A percentile compares a stretch with the other conserved stretches of the same genome.
phyloP scores from a whole-genome alignment of 2,329 filamentous ascomycete species.

The Fusarium tupiense region DNA sequence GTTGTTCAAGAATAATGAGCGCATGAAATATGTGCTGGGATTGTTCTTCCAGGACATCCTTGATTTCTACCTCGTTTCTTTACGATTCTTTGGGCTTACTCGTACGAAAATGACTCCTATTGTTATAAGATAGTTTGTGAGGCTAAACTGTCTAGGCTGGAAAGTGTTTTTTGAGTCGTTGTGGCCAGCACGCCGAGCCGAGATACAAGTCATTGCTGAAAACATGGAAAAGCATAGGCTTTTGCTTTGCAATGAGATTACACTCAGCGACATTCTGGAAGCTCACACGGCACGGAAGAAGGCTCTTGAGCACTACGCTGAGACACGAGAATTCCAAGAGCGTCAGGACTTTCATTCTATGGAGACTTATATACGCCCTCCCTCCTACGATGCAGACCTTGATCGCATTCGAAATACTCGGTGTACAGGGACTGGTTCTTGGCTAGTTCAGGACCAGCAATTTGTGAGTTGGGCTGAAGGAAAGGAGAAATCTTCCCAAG shows the following conservation, averaged over 20 bases:
- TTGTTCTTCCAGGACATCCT: conserved; percentile 18
- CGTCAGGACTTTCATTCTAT: background rate
- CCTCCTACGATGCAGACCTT: background rate
- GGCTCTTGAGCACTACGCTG: background rate
- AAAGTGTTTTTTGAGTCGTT: background rate
- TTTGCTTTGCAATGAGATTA: background rate
- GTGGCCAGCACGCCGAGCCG: background rate
- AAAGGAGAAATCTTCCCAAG: background rate
- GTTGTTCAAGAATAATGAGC: background rate
- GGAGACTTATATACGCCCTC: background rate
- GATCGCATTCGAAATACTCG: background rate
- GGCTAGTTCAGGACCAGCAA: background rate
- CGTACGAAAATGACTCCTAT: background rate
- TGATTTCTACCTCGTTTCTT: conserved; percentile 5
- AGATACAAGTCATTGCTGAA: background rate
- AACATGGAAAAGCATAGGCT: background rate
- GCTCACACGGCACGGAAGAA: background rate
- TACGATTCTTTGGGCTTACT: conserved; percentile 5
- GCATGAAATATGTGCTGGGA: background rate
- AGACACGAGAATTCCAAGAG: background rate
- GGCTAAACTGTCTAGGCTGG: background rate
- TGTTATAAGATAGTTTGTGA: background rate
- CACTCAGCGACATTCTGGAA: background rate
- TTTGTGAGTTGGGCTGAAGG: background rate
- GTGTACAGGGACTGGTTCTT: background rate